Evolutionary conservation across 768 basidiomycete species (phyloP).

Genomic region (Russula sp.): DNA sequence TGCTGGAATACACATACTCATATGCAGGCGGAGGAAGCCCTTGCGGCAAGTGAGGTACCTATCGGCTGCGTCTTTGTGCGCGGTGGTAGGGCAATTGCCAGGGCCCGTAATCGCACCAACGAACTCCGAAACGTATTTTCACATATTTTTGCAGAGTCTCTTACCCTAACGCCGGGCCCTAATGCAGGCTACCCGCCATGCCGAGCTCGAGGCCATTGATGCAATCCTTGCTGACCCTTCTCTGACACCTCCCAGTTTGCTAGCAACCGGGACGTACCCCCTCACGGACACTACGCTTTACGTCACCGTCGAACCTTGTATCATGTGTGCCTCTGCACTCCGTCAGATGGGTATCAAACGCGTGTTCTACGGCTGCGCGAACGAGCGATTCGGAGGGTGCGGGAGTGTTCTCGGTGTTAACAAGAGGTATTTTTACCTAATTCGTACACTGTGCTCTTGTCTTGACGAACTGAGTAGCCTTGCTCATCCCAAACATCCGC

Average conservation of each 20-base stretch:
- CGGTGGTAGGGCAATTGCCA: constrained; percentile 70
- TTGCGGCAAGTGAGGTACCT: constrained; percentile 84
- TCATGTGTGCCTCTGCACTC: constrained; percentile 97
- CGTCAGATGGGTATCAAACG: constrained; percentile 88
- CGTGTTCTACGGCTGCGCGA: constrained; percentile 91
- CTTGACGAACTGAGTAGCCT: constrained; percentile 44
- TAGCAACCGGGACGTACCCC: constrained; percentile 46
- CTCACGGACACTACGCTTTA: constrained; percentile 82
- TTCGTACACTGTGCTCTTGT: neutral
- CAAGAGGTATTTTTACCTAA: constrained; percentile 49
- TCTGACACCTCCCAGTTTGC: constrained; percentile 50
- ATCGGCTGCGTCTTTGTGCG: constrained; percentile 96
- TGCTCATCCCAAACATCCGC: constrained; percentile 66
- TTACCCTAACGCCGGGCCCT: constrained; percentile 18
- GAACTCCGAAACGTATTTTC: constrained; percentile 79
- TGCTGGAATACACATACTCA: constrained; percentile 2
- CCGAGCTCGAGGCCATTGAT: constrained; percentile 96
- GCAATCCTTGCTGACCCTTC: constrained; percentile 63
- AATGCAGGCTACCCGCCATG: constrained; percentile 87
- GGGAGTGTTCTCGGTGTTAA: constrained; percentile 93
- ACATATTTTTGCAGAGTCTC: constrained; percentile 3
- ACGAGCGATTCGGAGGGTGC: constrained; percentile 96
- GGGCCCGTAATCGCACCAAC: constrained; percentile 91
- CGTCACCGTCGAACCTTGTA: constrained; percentile 98
- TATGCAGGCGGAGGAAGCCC: constrained; percentile 77